Base-by-base conservation (phyloP, 2,329 filamentous ascomycete species). In the Zasmidium citrigriseum region DNA sequence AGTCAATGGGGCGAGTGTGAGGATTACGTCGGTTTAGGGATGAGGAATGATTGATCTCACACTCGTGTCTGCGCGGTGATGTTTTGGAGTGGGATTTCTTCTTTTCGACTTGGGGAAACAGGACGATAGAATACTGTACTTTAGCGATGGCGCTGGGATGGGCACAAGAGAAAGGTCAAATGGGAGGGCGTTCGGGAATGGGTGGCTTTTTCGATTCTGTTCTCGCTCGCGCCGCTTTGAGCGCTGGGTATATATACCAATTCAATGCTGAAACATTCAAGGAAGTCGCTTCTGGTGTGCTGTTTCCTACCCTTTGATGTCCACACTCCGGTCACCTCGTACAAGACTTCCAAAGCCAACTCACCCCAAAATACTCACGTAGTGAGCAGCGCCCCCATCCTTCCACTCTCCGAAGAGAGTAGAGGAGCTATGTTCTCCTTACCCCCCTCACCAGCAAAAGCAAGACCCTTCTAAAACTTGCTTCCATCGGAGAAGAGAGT, bases 1-100 rank as follows among this genome's bases (percentile, higher is more conserved):
- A 20, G 20, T 54, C 5, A 61, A 62, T 53, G 61, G 61, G 22
- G 12, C 53, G 20, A n/a, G 34, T 41, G 60, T 46, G 12, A 54
- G 56, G 46, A 58, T 58, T 9, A 58, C 56, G 1, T 53, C 50
- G 10, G n/a, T 55, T 4, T 50, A 24, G 23, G 18, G 27, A 20
- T n/a, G 5, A n/a, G 16, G 27, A 29, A 14, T 29, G 27, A 7
- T 29, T 7, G 27, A 34, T 7, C 14, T 14, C 7, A 34, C 27
- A 34, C 14, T 34, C 27, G 27, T 14, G 27, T 14, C 27, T 41
- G 34, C 14, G 14, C 12, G 18, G 34, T 41, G 34, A 41, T 41
- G 5, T 29, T 29, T 41, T n/a, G 34, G n/a, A n/a, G n/a, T n/a
- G n/a, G n/a, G n/a, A 11, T 41, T 41, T 41, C 18, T 41, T n/a